These are phyloP conservation scores for Basipetospora chlamydospora DNA, from an alignment of 2,329 filamentous ascomycete genomes.

Conservation along the genomic window DNA sequence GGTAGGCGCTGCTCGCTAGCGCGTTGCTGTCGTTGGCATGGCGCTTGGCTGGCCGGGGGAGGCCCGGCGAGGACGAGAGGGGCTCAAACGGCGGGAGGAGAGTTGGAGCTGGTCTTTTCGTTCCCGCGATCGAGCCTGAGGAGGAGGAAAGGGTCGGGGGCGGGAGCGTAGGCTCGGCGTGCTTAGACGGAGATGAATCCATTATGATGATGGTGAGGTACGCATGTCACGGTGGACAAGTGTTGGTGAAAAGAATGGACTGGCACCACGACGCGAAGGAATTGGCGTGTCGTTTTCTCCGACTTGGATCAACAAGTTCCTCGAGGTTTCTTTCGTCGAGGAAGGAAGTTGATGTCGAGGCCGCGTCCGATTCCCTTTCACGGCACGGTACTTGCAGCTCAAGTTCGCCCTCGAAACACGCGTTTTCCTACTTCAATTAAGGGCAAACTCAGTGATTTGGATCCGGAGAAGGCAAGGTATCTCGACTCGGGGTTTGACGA, in stretches of 20 bases:
- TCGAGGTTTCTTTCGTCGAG: no score
- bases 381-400: no score
- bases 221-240: constrained; percentile 10
- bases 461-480: no score
- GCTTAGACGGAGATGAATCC: constrained; percentile 26
- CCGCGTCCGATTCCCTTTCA: no score
- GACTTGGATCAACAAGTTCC: no score
- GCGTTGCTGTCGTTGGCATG: constrained; percentile 30
- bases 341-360: no score
- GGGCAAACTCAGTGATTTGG: no score
- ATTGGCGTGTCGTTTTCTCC: no score
- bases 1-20: constrained; percentile 31
- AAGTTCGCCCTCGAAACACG: no score
- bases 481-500: no score
- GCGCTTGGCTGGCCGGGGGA: constrained; percentile 56
- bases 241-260: constrained; percentile 10
- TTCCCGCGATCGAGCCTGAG: constrained; percentile 22
- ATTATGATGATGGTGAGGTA: constrained; percentile 14
- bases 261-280: no score
- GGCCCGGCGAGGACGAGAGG: constrained; percentile 59
- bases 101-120: constrained; percentile 49
- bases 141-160: constrained; percentile 1
- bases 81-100: constrained; percentile 70
- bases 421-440: no score
- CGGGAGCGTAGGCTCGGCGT: constrained; percentile 20